Percentiles rank a stretch among this genome's conserved stretches.
phyloP scores from a whole-genome alignment of 768 basidiomycete genomes.

The button mushroom (Agaricus bisporus) region DNA sequence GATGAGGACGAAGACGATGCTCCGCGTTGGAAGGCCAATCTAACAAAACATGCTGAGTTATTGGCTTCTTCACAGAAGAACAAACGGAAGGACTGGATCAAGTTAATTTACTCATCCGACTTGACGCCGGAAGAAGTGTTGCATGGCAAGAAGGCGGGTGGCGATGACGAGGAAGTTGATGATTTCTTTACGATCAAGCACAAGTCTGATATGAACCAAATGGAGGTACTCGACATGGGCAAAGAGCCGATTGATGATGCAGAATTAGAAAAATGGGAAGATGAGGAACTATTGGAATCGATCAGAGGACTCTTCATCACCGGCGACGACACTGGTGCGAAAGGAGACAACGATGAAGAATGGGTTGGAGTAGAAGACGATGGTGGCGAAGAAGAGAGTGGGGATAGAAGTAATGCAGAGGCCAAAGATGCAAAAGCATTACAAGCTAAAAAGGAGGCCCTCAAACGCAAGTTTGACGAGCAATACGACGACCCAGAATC shows the following conservation, averaged over 20 bases:
- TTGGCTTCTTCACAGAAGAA: constrained; percentile 33
- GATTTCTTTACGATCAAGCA: constrained; percentile 69
- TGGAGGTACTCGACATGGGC: constrained; percentile 59
- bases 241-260: constrained; percentile 53
- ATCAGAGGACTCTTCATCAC: constrained; percentile 90
- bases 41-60: constrained; percentile 38
- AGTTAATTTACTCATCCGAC: constrained; percentile 70
- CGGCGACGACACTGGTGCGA: constrained; percentile 37
- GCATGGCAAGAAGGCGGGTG: constrained; percentile 25
- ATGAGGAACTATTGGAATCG: constrained; percentile 79
- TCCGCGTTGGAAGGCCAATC: constrained; percentile 72
- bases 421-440: constrained; percentile 42
- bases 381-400: constrained; percentile 35
- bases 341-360: constrained; percentile 30
- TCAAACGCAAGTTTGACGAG: constrained; percentile 95
- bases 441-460: constrained; percentile 79
- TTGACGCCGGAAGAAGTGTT: constrained; percentile 69
- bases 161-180: constrained; percentile 24
- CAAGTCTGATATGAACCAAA: constrained; percentile 26
- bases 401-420: constrained; percentile 24
- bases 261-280: constrained; percentile 69
- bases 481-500: constrained; percentile 89
- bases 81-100: constrained; percentile 70
- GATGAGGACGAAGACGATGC: constrained; percentile 34
- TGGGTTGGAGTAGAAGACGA: constrained; percentile 35